Base-by-base conservation (phyloP, 495 filamentous ascomycete genomes). In the Aspergillus coremiiformis region DNA sequence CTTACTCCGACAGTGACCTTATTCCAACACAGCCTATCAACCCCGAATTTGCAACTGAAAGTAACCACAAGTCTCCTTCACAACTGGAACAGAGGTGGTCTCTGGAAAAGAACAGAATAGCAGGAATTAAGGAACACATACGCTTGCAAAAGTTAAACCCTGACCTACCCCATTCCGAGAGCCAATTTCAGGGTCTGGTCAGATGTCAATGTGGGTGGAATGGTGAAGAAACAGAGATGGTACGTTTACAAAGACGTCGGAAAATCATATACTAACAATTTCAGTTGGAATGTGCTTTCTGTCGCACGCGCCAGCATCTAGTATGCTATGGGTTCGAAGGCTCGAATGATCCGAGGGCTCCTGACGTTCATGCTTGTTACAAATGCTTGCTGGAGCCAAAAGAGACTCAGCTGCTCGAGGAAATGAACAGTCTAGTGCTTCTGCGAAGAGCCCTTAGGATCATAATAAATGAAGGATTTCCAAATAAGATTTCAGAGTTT, bases 361-460 rank as follows among this genome's bases (percentile, higher is more conserved):
- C 67, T 17, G 59, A 69, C 12, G 49, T 65, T 22, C 74, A 80
- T 54, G 61, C 66, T 39, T 80, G 77, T 60, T 80, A 78, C 53
- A 51, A 57, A 35, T 80, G 77, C 54, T 54, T 80, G 3, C 62
- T 79, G 12, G 59, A 66, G 49, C 64, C 62, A 6, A 61, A 68
- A 11, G 65, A 71, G 23, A n/a, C 39, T 12, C 29, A 54, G 5
- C 35, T 66, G 5, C 58, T 78, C 6, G 33, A 52, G 24, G 54
- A 72, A 20, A 52, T 78, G 56, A 56, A 59, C 22, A 54, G 55
- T 14, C 54, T 77, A 7, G 65, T 72, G 11, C 53, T 67, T 12
- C 35, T 64, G 26, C 53, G 76, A 39, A 57, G 64, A 50, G 58
- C 58, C 2, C 44, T 71, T 11, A 60, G 49, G 30, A 52, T 68